phyloP scores from a whole-genome alignment of 768 basidiomycete species.

The Hypsizygus marmoreus region DNA sequence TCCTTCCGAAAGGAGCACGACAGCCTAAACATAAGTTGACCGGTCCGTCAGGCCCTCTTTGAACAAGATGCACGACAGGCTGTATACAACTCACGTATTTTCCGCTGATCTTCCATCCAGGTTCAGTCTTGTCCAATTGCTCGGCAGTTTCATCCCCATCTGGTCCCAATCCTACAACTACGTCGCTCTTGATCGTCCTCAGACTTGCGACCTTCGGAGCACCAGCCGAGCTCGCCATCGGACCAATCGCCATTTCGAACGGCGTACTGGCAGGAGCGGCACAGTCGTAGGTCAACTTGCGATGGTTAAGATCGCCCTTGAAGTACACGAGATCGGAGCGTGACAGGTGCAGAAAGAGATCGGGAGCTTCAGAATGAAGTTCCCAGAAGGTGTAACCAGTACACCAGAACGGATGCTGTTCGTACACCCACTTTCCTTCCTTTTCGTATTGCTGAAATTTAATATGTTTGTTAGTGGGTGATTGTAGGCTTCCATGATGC shows the following conservation, averaged over 20 bases:
- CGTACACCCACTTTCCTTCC: conserved; percentile 92
- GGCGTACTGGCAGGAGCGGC: conserved; percentile 85
- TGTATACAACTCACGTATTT: conserved; percentile 75
- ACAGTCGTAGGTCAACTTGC: conserved; percentile 87
- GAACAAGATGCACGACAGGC: not conserved
- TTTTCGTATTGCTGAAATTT: conserved; percentile 77
- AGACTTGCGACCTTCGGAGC: conserved; percentile 86
- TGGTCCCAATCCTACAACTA: conserved; percentile 82
- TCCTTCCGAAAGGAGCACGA: conserved; percentile 85
- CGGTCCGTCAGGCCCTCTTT: too few species aligned
- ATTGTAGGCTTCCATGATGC: not conserved
- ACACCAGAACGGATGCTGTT: conserved; percentile 94
- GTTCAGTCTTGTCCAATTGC: conserved; percentile 79
- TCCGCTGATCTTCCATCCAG: conserved; percentile 96
- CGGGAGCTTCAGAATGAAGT: conserved; percentile 78
- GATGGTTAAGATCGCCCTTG: conserved; percentile 94
- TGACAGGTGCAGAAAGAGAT: conserved; percentile 90
- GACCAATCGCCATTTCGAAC: conserved; percentile 89
- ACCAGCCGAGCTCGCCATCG: conserved; percentile 86
- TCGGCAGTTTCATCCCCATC: conserved; percentile 73
- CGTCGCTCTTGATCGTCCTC: conserved; percentile 93
- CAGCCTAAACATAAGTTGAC: conserved; percentile 53
- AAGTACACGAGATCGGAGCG: conserved; percentile 89
- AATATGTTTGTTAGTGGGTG: conserved; percentile 1
- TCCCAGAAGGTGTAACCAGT: conserved; percentile 97